These are phyloP conservation scores for Coelastrella sp. DNA, from an alignment of 139 green algal species.

Conservation along the genomic window DNA sequence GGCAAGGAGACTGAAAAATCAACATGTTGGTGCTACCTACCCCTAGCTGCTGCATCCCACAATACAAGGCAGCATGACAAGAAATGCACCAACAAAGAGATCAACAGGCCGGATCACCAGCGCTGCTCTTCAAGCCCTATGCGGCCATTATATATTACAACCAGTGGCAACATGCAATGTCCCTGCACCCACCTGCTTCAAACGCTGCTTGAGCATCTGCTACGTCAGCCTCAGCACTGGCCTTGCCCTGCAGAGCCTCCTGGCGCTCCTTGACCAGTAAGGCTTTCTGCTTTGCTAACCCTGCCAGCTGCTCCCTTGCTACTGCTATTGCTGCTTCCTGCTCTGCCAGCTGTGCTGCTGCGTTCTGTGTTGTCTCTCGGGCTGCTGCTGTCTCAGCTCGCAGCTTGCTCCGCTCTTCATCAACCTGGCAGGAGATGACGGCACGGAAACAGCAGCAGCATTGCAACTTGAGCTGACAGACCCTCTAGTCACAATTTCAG, in stretches of 20 bases:
- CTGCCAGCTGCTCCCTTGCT: neutral
- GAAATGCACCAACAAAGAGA: too few relatives aligned
- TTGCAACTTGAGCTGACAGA: neutral
- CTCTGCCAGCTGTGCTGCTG: conserved; percentile 19
- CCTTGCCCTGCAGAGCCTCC: conserved; percentile 56
- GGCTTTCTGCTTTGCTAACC: conserved; percentile 47
- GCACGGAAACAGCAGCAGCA: neutral
- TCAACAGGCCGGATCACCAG: too few relatives aligned
- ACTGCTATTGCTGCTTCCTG: conserved; percentile 20
- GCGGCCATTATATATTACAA: too few relatives aligned
- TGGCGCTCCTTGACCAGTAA: conserved; percentile 53
- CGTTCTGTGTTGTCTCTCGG: conserved; percentile 11
- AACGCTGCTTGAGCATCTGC: conserved; percentile 56
- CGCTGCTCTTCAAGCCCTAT: too few relatives aligned
- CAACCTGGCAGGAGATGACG: conserved; percentile 12
- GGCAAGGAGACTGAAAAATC: too few relatives aligned
- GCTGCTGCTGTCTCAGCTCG: conserved; percentile 30
- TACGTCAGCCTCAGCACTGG: conserved; percentile 81
- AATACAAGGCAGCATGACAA: too few relatives aligned
- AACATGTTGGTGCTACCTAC: too few relatives aligned
- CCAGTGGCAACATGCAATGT: neutral
- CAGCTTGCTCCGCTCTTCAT: conserved; percentile 44
- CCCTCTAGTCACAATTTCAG: neutral
- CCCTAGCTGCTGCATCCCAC: too few relatives aligned
- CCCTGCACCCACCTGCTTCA: conserved; percentile 44